These are phyloP conservation scores for Candida adriatica DNA, from an alignment of 805 yeast genomes.

Conservation along the genomic window DNA sequence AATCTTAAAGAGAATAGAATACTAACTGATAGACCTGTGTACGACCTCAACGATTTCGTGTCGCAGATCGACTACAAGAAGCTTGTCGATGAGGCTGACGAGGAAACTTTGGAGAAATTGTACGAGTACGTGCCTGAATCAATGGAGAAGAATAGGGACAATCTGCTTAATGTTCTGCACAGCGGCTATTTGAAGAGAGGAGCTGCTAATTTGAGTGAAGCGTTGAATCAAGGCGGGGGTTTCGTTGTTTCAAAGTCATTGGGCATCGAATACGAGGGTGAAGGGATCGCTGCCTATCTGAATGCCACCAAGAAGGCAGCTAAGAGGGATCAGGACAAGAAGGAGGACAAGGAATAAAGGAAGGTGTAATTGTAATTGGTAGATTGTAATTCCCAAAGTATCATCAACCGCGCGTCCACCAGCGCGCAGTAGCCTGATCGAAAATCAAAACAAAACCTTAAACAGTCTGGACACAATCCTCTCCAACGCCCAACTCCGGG, in stretches of 20 bases:
- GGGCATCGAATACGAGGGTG: constrained; percentile 45
- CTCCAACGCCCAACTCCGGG: too few species aligned
- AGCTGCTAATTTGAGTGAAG: constrained; percentile 34
- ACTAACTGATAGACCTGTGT: constrained; percentile 14
- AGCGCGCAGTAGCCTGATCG: too few species aligned
- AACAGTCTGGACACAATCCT: too few species aligned
- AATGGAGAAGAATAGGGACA: constrained; percentile 30
- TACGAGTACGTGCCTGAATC: constrained; percentile 37
- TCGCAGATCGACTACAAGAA: constrained; percentile 8
- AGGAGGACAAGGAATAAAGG: constrained; percentile 1
- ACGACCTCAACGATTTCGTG: constrained; percentile 16
- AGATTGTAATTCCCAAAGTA: too few species aligned
- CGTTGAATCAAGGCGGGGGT: constrained; percentile 41
- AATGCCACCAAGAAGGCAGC: constrained; percentile 31
- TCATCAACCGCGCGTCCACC: too few species aligned
- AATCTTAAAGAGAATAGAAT: constrained; percentile 1
- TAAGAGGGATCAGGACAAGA: constrained; percentile 8
- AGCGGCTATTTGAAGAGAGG: constrained; percentile 44
- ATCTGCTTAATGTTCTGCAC: constrained; percentile 36
- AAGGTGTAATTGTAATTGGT: too few species aligned
- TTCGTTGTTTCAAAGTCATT: constrained; percentile 41
- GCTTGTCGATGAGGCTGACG: constrained; percentile 20
- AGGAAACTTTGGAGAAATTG: constrained; percentile 27
- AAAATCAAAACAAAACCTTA: too few species aligned
- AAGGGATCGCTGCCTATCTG: constrained; percentile 47